Evolutionary conservation across 2,329 filamentous ascomycete species (phyloP).

Genomic region (Cryphonectria naterciae): DNA sequence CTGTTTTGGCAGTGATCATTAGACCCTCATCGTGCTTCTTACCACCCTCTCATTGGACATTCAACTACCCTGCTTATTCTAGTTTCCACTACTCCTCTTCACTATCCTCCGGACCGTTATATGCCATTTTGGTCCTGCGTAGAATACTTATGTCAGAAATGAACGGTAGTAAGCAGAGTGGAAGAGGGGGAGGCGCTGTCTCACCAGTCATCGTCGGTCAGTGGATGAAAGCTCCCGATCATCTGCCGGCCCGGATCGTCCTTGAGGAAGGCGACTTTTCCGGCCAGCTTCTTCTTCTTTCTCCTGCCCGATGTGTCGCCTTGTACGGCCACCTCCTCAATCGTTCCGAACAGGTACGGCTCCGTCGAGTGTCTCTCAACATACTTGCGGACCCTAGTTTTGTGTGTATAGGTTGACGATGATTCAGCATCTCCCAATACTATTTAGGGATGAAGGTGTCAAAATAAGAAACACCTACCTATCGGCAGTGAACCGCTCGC

Average conservation of each 20-base stretch:
- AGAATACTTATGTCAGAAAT: background rate
- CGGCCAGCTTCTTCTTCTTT: background rate
- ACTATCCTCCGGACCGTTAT: background rate
- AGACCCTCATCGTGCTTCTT: background rate
- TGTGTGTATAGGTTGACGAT: background rate
- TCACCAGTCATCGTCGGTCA: background rate
- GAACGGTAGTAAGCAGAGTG: background rate
- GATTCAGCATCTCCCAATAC: background rate
- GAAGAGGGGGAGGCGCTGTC: background rate
- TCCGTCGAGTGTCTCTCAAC: background rate
- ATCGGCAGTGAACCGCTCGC: background rate
- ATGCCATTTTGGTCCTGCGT: background rate
- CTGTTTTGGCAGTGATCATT: background rate
- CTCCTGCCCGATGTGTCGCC: background rate
- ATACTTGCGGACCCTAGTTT: background rate
- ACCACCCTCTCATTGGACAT: background rate
- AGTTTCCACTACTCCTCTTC: background rate
- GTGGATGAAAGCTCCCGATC: background rate
- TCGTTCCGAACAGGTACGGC: background rate
- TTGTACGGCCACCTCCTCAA: background rate
- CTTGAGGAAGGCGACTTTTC: background rate
- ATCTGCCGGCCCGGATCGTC: background rate
- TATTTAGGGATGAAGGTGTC: background rate
- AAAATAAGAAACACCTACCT: background rate
- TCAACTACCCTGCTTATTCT: background rate